phyloP scores from a whole-genome alignment of 805 yeast species.

The Blastobotrys attinorum region DNA sequence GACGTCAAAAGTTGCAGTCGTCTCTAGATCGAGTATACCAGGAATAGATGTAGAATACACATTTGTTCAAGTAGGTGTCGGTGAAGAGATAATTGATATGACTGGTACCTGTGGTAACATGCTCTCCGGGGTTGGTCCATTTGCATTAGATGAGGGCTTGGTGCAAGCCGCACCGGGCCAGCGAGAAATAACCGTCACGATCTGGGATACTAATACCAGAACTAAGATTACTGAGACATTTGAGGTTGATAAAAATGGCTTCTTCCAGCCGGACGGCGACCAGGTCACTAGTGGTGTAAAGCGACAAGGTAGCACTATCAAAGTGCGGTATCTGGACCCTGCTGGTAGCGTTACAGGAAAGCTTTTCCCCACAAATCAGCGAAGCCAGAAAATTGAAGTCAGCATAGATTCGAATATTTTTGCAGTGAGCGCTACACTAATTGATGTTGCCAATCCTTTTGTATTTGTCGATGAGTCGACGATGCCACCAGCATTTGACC shows the following conservation, averaged over 20 bases:
- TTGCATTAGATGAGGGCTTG: constrained; percentile 12
- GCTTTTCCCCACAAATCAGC: constrained; percentile 3
- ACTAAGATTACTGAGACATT: constrained; percentile 1
- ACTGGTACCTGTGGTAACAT: constrained; percentile 13
- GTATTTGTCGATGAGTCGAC: constrained; percentile 5
- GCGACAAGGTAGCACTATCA: constrained; percentile 3
- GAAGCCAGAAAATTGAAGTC: neutral
- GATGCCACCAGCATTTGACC: neutral
- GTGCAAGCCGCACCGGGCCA: neutral
- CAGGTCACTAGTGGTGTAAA: constrained; percentile 4
- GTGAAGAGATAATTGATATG: constrained; percentile 5
- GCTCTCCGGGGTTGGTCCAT: constrained; percentile 12
- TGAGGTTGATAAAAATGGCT: neutral
- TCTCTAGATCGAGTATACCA: constrained; percentile 2
- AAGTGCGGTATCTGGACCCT: constrained; percentile 6
- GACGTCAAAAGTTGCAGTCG: constrained; percentile 10
- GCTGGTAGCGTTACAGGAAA: constrained; percentile 5
- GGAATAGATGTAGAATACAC: constrained; percentile 11
- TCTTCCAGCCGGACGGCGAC: constrained; percentile 2
- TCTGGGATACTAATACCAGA: constrained; percentile 3
- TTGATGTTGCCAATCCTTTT: constrained; percentile 7
- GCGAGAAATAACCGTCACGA: constrained; percentile 4
- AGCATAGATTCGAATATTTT: neutral
- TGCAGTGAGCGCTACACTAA: neutral
- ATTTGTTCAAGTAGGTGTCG: constrained; percentile 9